Evolutionary conservation across 148 eudicot species (phyloP), one percentile per base, ranked within the genome.

Genomic region (Dysphania ambrosioides): DNA sequence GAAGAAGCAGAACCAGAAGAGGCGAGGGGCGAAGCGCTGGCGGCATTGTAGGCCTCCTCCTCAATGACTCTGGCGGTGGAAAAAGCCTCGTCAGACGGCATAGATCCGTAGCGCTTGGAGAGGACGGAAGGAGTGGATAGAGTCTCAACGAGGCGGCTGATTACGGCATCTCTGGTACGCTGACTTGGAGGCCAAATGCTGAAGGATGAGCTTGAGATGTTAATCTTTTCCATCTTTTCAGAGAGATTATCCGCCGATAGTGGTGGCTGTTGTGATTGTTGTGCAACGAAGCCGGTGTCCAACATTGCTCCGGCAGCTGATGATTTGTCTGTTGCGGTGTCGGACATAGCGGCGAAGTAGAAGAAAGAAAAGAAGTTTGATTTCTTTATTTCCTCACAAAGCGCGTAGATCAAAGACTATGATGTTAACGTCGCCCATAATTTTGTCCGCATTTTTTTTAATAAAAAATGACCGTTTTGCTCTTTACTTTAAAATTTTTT

Each of bases 111-210:
- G 38, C 98, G 90, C 79, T 93, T 88, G 71, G 98, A 93, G 70
- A 93, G 91, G 13, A 88, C 83, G 32, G 97, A 91, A 1, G 92
- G 86, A 2, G 85, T 47, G 2, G 91, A 78, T 78, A 91, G 98
- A 29, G 97, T 87, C 24, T 93, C 93, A 84, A 91, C 75, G 64
- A 93, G 90, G 75, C 93, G 97, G 58, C 68, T 72, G 44, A 80
- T 68, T 53, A 93, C 93, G 70, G 98, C 97, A 63, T 87, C 97
- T 60, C 98, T 92, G 0, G 98, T 93, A 67, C 97, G 93, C 68
- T 88, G 87, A 10, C 87, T 78, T 1, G 98, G 98, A 0, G 98
- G 98, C 98, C 98, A 93, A 29, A 93, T 88, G 83, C 86, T 86
- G 95, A 79, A 79, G 79, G 89, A 91, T 26, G 92, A 75, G 0